Evolutionary conservation across 257 asterid genomes (phyloP).

Genomic region (Gynochthodes officinalis): DNA sequence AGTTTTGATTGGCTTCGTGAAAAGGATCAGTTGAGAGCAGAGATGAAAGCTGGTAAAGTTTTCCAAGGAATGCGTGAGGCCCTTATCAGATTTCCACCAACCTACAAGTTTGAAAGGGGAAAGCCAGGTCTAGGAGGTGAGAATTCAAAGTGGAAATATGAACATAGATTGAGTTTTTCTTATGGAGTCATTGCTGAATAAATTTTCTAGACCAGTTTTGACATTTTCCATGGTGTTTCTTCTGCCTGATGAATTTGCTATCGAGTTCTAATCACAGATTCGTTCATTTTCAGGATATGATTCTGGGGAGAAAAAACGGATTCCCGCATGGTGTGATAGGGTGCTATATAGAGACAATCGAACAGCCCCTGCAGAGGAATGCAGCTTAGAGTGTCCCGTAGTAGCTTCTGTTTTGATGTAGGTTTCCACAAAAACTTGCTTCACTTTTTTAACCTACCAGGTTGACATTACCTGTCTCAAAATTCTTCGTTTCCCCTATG

Average conservation of each 20-base stretch:
- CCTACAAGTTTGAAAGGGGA: conserved; percentile 91
- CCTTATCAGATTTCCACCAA: conserved; percentile 82
- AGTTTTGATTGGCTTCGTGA: conserved; percentile 98
- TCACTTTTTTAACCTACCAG: conserved; percentile 2
- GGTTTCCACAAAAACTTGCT: conserved; percentile 24
- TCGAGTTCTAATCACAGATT: background rate
- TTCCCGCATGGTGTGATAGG: conserved; percentile 99
- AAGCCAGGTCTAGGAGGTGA: conserved; percentile 96
- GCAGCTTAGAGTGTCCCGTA: conserved; percentile 88
- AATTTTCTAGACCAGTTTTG: background rate
- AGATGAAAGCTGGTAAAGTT: conserved; percentile 88
- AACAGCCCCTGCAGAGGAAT: conserved; percentile 44
- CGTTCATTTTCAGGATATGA: conserved; percentile 63
- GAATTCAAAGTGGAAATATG: too few species aligned
- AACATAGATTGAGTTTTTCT: too few species aligned
- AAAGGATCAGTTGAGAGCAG: conserved; percentile 86
- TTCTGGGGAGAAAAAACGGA: conserved; percentile 95
- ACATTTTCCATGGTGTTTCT: background rate
- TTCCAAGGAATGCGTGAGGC: conserved; percentile 99
- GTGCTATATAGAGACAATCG: conserved; percentile 77
- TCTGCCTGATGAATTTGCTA: background rate
- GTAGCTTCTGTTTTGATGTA: conserved; percentile 77
- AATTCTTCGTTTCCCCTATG: background rate
- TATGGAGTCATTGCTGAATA: background rate
- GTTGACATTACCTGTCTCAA: background rate